A percentile compares a stretch with the other conserved stretches of the same genome.
Conservation (phyloP, 2,329 filamentous ascomycete genomes). For the Westerdykella sp. region DNA sequence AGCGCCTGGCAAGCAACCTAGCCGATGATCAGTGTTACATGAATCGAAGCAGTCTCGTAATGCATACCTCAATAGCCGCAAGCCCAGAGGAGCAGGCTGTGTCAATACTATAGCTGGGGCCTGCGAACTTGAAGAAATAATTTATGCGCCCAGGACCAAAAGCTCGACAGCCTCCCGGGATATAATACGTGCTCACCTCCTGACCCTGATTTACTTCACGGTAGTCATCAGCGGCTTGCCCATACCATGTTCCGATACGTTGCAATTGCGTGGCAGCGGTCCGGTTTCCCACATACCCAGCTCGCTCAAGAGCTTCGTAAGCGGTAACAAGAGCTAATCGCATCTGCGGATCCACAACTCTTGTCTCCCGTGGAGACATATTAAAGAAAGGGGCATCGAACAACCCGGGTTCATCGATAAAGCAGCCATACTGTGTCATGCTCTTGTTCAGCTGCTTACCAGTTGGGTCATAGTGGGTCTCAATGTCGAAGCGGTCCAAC, state of each 20-base stretch:
- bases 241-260: constrained; percentile 30
- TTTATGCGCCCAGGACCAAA: constrained; percentile 43
- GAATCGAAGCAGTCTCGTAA: constrained; percentile 8
- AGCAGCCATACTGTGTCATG: constrained; percentile 13
- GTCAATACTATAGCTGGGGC: constrained; percentile 40
- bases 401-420: constrained; percentile 18
- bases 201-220: constrained; percentile 6
- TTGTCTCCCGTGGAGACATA: constrained; percentile 23
- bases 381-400: constrained; percentile 28
- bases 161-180: constrained; percentile 46
- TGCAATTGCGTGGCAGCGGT: constrained; percentile 23
- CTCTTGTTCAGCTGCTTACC: constrained; percentile 11
- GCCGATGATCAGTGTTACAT: not conserved
- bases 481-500: constrained; percentile 25
- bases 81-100: constrained; percentile 35
- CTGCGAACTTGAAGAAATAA: constrained; percentile 28
- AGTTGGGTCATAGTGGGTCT: constrained; percentile 10
- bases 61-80: constrained; percentile 16
- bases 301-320: constrained; percentile 18
- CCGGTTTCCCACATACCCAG: constrained; percentile 20
- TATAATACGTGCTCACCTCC: constrained; percentile 38
- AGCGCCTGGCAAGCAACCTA: constrained; percentile 26
- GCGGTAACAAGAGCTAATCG: constrained; percentile 19
- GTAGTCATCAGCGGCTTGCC: constrained; percentile 26
- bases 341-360: constrained; percentile 18